phyloP scores from a whole-genome alignment of 2,329 filamentous ascomycete species.

The Didymella sp. region DNA sequence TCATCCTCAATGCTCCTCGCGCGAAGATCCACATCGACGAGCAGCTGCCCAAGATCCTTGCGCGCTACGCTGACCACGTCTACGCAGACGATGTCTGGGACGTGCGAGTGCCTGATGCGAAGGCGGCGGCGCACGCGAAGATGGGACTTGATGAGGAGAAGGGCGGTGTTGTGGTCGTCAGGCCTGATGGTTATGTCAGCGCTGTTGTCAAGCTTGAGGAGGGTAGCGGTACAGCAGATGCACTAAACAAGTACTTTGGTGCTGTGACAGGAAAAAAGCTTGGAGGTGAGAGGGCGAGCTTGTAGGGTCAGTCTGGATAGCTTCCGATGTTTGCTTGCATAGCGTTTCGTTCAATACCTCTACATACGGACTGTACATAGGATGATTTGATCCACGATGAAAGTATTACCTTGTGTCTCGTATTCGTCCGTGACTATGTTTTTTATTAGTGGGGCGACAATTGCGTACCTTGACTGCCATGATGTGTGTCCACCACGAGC shows the following conservation, averaged over 20 bases:
- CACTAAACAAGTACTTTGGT: conserved; percentile 83
- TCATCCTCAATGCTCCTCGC: conserved; percentile 73
- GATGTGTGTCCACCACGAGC: background rate
- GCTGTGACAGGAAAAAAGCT: conserved; percentile 71
- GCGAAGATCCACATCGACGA: conserved; percentile 74
- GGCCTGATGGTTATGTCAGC: conserved; percentile 87
- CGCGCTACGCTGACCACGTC: conserved; percentile 79
- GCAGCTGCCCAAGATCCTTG: conserved; percentile 73
- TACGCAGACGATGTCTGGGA: conserved; percentile 88
- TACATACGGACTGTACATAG: background rate
- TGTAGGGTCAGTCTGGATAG: conserved; percentile 23
- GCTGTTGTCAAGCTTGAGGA: conserved; percentile 76
- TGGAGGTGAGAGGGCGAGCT: conserved; percentile 47
- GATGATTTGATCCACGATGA: background rate
- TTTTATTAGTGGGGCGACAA: background rate
- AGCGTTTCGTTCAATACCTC: conserved; percentile 7
- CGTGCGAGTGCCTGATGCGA: conserved; percentile 70
- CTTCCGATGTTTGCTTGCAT: conserved; percentile 1
- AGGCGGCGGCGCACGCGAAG: conserved; percentile 82
- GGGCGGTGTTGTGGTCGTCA: conserved; percentile 81
- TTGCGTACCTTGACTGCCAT: background rate
- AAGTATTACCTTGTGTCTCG: background rate
- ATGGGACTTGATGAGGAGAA: conserved; percentile 77
- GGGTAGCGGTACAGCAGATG: conserved; percentile 79
- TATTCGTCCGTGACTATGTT: background rate